A percentile compares a stretch with the other conserved stretches of the same genome.
phyloP scores from a whole-genome alignment of 2,329 filamentous ascomycete species.

The Gliomastix tumulicola region DNA sequence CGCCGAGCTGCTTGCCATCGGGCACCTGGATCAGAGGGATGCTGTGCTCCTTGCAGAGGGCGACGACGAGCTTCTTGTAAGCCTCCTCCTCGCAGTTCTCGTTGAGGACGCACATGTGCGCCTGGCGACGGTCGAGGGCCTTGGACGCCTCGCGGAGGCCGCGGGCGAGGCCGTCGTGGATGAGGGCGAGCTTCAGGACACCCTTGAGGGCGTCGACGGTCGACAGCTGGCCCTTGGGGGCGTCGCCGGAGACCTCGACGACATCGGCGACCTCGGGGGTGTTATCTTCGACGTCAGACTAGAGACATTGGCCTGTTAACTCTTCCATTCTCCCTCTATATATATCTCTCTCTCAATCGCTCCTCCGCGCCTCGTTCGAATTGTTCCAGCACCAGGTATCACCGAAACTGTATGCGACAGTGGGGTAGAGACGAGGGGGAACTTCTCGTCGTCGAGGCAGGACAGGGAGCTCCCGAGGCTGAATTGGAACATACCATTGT shows the following conservation, averaged over 20 bases:
- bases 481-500: too few species aligned
- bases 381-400: too few species aligned
- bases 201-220: slow-evolving; percentile 98
- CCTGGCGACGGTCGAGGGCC: slow-evolving; percentile 96
- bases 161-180: slow-evolving; percentile 98
- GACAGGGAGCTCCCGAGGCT: too few species aligned
- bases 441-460: too few species aligned
- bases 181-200: slow-evolving; percentile 95
- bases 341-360: too few species aligned
- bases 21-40: slow-evolving; percentile 99
- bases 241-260: slow-evolving; percentile 94
- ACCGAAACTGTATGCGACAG: too few species aligned
- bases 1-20: slow-evolving; percentile 98
- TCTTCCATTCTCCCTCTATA: too few species aligned
- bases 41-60: slow-evolving; percentile 99
- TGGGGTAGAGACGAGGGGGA: too few species aligned
- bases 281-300: slow-evolving; percentile 99
- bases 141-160: slow-evolving; percentile 98
- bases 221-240: slow-evolving; percentile 90
- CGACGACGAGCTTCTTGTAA: slow-evolving; percentile 99
- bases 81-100: slow-evolving; percentile 99
- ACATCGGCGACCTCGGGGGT: slow-evolving; percentile 78
- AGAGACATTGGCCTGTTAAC: too few species aligned
- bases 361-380: too few species aligned
- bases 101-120: slow-evolving; percentile 99